These are phyloP conservation scores for Trametes cubensis DNA, from an alignment of 768 basidiomycete genomes.

Conservation along the genomic window DNA sequence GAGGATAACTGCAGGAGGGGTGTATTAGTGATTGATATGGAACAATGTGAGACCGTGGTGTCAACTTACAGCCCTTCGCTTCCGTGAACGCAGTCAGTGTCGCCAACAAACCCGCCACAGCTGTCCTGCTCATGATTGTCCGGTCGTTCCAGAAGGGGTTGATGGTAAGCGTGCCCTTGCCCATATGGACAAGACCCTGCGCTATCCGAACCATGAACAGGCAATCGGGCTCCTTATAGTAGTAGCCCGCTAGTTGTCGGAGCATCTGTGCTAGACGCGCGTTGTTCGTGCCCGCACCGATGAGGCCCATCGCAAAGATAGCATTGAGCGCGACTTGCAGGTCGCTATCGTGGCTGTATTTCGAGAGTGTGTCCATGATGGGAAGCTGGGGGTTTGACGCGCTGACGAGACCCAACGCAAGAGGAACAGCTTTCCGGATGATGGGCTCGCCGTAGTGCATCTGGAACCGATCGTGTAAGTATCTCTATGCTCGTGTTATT, in stretches of 20 bases:
- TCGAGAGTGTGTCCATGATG: slow-evolving; percentile 95
- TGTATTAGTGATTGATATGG: not conserved
- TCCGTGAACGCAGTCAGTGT: slow-evolving; percentile 93
- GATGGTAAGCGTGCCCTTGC: slow-evolving; percentile 95
- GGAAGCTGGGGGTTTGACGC: slow-evolving; percentile 94
- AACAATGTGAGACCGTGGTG: not conserved
- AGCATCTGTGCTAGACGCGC: slow-evolving; percentile 98
- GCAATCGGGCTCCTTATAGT: slow-evolving; percentile 96
- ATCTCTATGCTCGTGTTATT: slow-evolving; percentile 21
- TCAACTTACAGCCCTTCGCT: slow-evolving; percentile 82
- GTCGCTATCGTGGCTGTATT: slow-evolving; percentile 99
- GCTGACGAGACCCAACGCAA: slow-evolving; percentile 93
- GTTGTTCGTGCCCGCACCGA: slow-evolving; percentile 99
- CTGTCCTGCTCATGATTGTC: slow-evolving; percentile 84
- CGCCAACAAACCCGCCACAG: slow-evolving; percentile 86
- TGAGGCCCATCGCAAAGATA: slow-evolving; percentile 98
- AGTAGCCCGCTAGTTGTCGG: slow-evolving; percentile 95
- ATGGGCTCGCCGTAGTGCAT: slow-evolving; percentile 98
- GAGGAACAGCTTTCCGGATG: slow-evolving; percentile 90
- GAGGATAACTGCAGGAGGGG: slow-evolving; percentile 67
- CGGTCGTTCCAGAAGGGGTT: slow-evolving; percentile 97
- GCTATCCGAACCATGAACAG: slow-evolving; percentile 95
- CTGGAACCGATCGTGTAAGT: slow-evolving; percentile 43
- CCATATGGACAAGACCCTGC: slow-evolving; percentile 98
- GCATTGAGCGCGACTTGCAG: slow-evolving; percentile 95